Evolutionary conservation across 108 stramenopile genomes (phyloP).

Genomic region (Fragilariopsis cylindrus): DNA sequence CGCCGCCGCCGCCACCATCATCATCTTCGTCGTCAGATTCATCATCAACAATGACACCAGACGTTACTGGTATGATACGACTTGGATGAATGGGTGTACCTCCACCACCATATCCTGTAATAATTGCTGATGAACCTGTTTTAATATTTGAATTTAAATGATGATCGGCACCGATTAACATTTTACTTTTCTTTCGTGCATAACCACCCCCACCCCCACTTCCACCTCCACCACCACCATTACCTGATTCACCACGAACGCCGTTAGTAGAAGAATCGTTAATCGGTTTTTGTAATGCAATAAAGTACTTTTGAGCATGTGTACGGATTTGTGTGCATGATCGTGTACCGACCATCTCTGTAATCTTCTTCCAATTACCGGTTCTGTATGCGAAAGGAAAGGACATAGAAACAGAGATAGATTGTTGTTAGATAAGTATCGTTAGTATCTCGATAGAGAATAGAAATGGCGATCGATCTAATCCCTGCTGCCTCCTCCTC

Average conservation of each 20-base stretch:
- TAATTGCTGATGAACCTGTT: conserved; percentile 15
- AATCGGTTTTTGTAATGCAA: conserved; percentile 13
- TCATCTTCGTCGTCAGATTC: too few species aligned
- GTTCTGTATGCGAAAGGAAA: conserved; percentile 1
- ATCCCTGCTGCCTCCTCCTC: background rate
- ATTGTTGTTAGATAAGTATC: background rate
- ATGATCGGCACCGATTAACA: conserved; percentile 13
- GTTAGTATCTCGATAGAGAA: background rate
- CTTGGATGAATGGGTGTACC: conserved; percentile 15
- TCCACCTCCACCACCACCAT: too few species aligned
- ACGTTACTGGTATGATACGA: conserved; percentile 6
- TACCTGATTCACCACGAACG: too few species aligned
- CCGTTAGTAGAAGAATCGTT: background rate
- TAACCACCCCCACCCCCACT: background rate
- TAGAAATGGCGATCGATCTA: background rate
- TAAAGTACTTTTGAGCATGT: conserved; percentile 19
- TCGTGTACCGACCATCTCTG: conserved; percentile 22
- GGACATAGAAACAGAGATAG: background rate
- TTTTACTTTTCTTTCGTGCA: conserved; percentile 9
- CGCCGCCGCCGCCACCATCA: too few species aligned
- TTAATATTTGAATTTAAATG: conserved; percentile 15
- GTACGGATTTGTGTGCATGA: conserved; percentile 17
- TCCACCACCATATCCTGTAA: conserved; percentile 10
- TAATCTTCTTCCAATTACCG: conserved; percentile 22
- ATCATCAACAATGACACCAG: too few species aligned